Evolutionary conservation across 345 rosid genomes (phyloP), one percentile per base, ranked within the genome.

Genomic region (Theobroma cacao): DNA sequence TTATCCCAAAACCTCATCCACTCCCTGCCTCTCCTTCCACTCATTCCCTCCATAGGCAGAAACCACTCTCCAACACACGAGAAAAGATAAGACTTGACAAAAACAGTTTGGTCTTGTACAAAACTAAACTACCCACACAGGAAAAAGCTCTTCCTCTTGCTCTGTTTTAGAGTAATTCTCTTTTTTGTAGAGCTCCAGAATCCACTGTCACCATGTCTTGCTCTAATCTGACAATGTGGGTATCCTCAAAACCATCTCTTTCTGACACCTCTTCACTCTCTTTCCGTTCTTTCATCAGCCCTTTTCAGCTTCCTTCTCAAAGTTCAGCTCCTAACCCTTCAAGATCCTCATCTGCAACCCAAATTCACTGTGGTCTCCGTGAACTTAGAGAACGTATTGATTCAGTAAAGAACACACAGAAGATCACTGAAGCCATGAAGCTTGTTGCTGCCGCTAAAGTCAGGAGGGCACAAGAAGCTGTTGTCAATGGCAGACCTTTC

Each of bases 341-440:
- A 11, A 89, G 90, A 79, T 83, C 94, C 33, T 88, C 90, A 40
- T 78, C 90, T 71, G 83, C 67, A 34, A 61, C 87, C 66, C 90
- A 89, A 6, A 80, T 96, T 80, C 99, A 88, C 52, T 87, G 97
- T 33, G 84, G 90, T 47, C 97, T 92, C 58, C 95, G 97, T 1
- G 99, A 96, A 78, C 91, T 96, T 65, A 82, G 94, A 38, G 87
- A 77, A 18, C 95, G 97, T 45, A 92, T 92, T 74, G 91, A 83
- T 43, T 93, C 99, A 0, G 98, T 96, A 52, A 91, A 88, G 83
- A 93, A 92, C 88, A 96, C 99, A 6, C 95, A 95, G 87, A 95
- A 92, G 90, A 92, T 95, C 93, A 95, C 99, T 0, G 97, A 95
- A 83, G 98, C 99, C 22, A 95, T 95, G 99, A 95, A 95, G 86